Percentiles rank a stretch among this genome's conserved stretches.
phyloP scores from a whole-genome alignment of 2,329 filamentous ascomycete species.

The Mycosphaerella arachidis region DNA sequence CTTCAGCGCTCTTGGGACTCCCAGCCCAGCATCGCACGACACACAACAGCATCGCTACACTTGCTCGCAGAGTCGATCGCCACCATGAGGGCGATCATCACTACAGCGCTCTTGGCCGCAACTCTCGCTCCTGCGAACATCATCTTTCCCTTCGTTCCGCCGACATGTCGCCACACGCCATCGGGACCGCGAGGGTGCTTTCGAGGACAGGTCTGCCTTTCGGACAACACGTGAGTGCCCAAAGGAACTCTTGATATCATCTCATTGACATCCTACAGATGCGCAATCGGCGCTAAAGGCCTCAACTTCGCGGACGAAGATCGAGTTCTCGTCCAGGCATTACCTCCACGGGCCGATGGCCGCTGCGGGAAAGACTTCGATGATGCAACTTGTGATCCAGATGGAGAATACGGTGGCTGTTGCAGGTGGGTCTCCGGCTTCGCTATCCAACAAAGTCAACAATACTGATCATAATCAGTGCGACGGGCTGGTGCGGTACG shows the following conservation, averaged over 20 bases:
- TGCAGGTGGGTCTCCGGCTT: conserved; percentile 28
- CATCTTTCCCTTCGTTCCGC: conserved; percentile 45
- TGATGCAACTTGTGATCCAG: conserved; percentile 37
- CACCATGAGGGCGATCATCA: background rate
- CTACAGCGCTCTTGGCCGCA: background rate
- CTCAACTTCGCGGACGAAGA: background rate
- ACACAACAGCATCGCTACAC: background rate
- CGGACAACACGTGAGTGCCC: conserved; percentile 32
- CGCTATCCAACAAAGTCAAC: background rate
- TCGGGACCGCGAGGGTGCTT: conserved; percentile 31
- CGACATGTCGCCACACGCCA: conserved; percentile 37
- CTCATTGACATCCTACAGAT: background rate
- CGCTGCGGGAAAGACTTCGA: conserved; percentile 40
- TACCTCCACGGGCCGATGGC: conserved; percentile 32
- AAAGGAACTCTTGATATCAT: background rate
- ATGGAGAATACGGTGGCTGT: conserved; percentile 38
- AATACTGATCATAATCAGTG: background rate
- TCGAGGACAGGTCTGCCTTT: conserved; percentile 36
- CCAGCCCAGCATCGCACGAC: no score
- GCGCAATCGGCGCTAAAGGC: background rate
- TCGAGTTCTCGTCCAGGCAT: conserved; percentile 1
- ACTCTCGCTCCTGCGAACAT: conserved; percentile 41
- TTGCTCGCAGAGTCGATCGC: background rate
- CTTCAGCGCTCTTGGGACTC: no score
- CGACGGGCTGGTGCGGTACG: conserved; percentile 29